Conservation (phyloP, 805 yeast species). For the Blastobotrys parvus region DNA sequence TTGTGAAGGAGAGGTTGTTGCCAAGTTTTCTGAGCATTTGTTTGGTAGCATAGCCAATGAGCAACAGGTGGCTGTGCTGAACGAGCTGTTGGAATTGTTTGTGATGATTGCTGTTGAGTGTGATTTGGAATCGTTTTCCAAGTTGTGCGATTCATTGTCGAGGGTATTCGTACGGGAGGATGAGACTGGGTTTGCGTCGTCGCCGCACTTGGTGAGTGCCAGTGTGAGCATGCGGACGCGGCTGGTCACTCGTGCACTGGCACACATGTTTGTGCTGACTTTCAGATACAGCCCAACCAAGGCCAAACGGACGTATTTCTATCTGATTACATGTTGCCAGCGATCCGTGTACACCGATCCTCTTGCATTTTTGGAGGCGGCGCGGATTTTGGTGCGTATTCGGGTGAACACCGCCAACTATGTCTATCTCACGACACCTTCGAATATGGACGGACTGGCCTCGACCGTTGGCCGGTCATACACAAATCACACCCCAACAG, state of each 20-base stretch:
- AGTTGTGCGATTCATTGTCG: conserved; percentile 7
- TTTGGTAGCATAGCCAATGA: conserved; percentile 27
- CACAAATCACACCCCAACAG: conserved; percentile 15
- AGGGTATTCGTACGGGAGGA: not conserved
- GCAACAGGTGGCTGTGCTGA: conserved; percentile 28
- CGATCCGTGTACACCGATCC: conserved; percentile 14
- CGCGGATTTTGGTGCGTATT: conserved; percentile 47
- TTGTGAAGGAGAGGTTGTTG: conserved; percentile 28
- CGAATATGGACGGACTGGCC: conserved; percentile 59
- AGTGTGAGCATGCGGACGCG: not conserved
- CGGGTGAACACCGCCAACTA: conserved; percentile 39
- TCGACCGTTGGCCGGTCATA: conserved; percentile 47
- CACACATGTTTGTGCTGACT: conserved; percentile 28
- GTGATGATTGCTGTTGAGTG: conserved; percentile 20
- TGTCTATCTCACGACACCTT: conserved; percentile 44
- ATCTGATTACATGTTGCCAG: conserved; percentile 18
- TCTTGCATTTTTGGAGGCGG: conserved; percentile 33
- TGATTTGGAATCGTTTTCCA: conserved; percentile 7
- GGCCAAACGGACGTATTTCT: conserved; percentile 32
- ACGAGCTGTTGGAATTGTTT: conserved; percentile 20
- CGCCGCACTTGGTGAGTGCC: not conserved
- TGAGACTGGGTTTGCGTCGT: not conserved
- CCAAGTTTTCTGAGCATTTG: conserved; percentile 29
- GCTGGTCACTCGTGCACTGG: conserved; percentile 20
- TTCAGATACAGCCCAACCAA: conserved; percentile 31